These are phyloP conservation scores for Fomitopsis palustris DNA, from an alignment of 1,284 basidiomycete species.

Conservation along the genomic window DNA sequence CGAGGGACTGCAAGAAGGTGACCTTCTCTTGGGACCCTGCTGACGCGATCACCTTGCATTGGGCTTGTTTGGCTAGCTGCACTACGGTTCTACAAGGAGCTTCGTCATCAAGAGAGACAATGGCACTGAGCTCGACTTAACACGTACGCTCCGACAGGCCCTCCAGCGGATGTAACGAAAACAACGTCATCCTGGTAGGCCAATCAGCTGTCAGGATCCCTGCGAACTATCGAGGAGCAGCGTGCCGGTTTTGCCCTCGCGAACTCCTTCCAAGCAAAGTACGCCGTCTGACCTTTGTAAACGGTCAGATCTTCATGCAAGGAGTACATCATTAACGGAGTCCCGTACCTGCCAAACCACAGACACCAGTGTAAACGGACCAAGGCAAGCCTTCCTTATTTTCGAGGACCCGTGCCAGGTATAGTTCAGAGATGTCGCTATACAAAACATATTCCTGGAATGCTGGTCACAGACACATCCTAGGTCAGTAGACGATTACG, in stretches of 20 bases:
- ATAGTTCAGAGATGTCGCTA: background rate
- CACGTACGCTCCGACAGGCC: conserved; percentile 3
- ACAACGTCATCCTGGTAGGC: conserved; percentile 17
- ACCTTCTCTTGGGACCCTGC: conserved; percentile 73
- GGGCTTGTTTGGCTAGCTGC: conserved; percentile 63
- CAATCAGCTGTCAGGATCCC: background rate
- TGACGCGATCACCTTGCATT: conserved; percentile 68
- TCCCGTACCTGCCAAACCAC: conserved; percentile 30
- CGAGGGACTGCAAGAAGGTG: conserved; percentile 56
- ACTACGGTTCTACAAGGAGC: conserved; percentile 39
- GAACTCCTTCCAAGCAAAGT: conserved; percentile 22
- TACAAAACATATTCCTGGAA: conserved; percentile 21
- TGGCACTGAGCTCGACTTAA: background rate
- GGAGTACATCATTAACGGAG: background rate
- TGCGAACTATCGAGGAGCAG: too few species aligned
- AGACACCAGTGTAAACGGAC: conserved; percentile 29
- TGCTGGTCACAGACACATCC: conserved; percentile 6
- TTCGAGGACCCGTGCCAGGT: conserved; percentile 15
- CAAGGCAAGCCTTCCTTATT: conserved; percentile 27
- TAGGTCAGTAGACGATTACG: background rate
- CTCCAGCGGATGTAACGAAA: conserved; percentile 19
- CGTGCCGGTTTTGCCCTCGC: conserved; percentile 18
- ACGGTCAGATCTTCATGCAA: background rate
- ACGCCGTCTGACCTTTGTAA: conserved; percentile 20
- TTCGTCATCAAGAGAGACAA: background rate